These are phyloP conservation scores for Phytophthora quininea DNA, from an alignment of 352 stramenopile species.

Conservation along the genomic window DNA sequence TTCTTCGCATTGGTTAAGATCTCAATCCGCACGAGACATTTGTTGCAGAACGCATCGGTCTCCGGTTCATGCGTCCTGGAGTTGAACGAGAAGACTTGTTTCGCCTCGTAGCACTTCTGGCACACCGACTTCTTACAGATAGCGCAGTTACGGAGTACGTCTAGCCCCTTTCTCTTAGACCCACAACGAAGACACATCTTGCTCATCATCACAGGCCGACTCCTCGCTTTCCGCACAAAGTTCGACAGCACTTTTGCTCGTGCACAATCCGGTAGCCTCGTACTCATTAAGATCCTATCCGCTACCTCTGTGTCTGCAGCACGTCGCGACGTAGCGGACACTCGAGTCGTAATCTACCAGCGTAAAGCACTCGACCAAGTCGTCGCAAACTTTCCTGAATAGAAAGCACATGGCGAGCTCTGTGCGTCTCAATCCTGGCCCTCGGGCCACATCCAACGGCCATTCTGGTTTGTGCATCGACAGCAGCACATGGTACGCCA, in stretches of 20 bases:
- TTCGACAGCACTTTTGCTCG: slow-evolving; percentile 47
- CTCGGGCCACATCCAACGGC: slow-evolving; percentile 30
- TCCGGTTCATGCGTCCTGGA: slow-evolving; percentile 34
- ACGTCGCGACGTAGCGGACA: slow-evolving; percentile 25
- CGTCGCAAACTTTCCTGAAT: slow-evolving; percentile 54
- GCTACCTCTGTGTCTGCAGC: slow-evolving; percentile 43
- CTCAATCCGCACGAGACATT: slow-evolving; percentile 41
- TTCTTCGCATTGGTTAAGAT: slow-evolving; percentile 29
- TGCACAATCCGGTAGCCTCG: slow-evolving; percentile 37
- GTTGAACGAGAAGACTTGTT: slow-evolving; percentile 44
- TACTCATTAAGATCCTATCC: slow-evolving; percentile 48
- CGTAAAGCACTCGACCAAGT: slow-evolving; percentile 62
- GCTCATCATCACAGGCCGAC: slow-evolving; percentile 37
- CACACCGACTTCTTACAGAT: slow-evolving; percentile 65
- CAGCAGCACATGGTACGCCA: slow-evolving; percentile 61
- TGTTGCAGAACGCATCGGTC: slow-evolving; percentile 46
- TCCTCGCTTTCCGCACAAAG: slow-evolving; percentile 43
- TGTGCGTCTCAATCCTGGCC: slow-evolving; percentile 32
- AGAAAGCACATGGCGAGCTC: slow-evolving; percentile 58
- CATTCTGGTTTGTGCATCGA: slow-evolving; percentile 53
- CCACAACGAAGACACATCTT: slow-evolving; percentile 57
- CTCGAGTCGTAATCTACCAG: slow-evolving; percentile 50
- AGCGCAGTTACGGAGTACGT: slow-evolving; percentile 41
- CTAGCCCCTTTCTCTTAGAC: slow-evolving; percentile 28
- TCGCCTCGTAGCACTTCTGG: slow-evolving; percentile 36